Base-by-base conservation (phyloP, 2,329 filamentous ascomycete species). In the Ophiognomonia clavigignenti-juglandacearum region DNA sequence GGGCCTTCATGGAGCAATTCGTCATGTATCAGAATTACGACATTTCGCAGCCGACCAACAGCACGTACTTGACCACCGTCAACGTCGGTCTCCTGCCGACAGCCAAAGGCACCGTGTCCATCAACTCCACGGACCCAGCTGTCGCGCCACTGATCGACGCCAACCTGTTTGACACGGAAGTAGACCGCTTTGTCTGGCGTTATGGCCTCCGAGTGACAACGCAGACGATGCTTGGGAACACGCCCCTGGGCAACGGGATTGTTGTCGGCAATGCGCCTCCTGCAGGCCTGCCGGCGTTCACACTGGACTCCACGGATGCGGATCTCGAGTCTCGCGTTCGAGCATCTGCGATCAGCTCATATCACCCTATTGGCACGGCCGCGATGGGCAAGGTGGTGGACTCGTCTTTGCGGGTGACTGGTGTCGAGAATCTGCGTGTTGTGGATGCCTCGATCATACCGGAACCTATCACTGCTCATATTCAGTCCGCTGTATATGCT, bases 401-500 rank as follows among this genome's bases (percentile, higher is more conserved):
- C 49, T 41, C 38, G 3, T 47, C 54, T 13, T 46, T 58, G n/a
- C 50, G 53, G 11, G 58, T 61, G 36, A 37, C 29, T 44, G 42
- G 42, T 10, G 42, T 44, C 7, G 18, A 37, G 1, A 37, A 37
- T 5, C 55, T 67, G 2, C 47, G 63, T 4, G 57, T 66, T 4
- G 61, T 65, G 9, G 64, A 68, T 52, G 62, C 63, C 8, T 64
- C 62, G 3, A 54, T 66, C 4, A 48, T 66, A 23, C 63, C 64
- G 7, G 46, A 63, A 10, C 53, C 57, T 4, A 48, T 66, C 13
- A 57, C 56, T 22, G 60, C 56, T 7, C 61, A 66, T 44, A 52
- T 61, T 2, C 60, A 65, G 34, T 59, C 57, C 0, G 56, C 62
- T 3, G 40, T 65, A 6, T 68, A 67, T 54, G 64, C 62, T 5